A percentile compares a stretch with the other conserved stretches of the same genome.
These are phyloP conservation scores for Fonsecaea erecta DNA, from an alignment of 2,329 filamentous ascomycete genomes.

Conservation along the genomic window DNA sequence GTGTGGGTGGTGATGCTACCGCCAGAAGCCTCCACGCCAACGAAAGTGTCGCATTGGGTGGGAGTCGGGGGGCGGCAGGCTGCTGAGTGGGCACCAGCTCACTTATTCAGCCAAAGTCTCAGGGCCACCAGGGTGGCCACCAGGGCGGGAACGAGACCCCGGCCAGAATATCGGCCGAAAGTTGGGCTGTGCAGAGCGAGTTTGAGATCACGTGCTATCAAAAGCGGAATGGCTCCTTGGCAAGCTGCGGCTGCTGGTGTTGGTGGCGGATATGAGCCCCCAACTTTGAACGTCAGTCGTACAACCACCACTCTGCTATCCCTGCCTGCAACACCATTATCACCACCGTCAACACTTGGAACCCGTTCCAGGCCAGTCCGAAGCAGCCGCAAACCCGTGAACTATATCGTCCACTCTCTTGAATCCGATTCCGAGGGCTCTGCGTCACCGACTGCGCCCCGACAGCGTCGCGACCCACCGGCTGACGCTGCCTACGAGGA, in stretches of 20 bases:
- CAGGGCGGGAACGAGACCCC: background rate
- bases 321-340: constrained; percentile 17
- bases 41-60: constrained; percentile 1
- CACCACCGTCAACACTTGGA: constrained; percentile 4
- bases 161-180: background rate
- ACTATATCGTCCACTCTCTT: constrained; percentile 21
- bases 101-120: background rate
- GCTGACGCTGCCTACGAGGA: constrained; percentile 19
- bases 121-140: background rate
- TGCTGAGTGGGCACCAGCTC: background rate
- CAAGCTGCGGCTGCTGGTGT: background rate
- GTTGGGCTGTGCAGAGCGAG: background rate
- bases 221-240: constrained; percentile 11
- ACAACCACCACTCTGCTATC: constrained; percentile 4
- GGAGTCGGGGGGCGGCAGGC: background rate
- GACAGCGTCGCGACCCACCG: constrained; percentile 18
- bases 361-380: constrained; percentile 19
- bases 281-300: constrained; percentile 24
- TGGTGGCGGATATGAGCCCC: constrained; percentile 14
- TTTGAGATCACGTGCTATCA: background rate
- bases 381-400: constrained; percentile 22
- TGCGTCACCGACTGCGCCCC: constrained; percentile 16
- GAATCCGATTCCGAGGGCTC: constrained; percentile 18
- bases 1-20: constrained; percentile 11
- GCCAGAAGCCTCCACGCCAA: constrained; percentile 1